Base-by-base conservation (phyloP, 1,139 yeast species). In the Diutina pseudorugosa region DNA sequence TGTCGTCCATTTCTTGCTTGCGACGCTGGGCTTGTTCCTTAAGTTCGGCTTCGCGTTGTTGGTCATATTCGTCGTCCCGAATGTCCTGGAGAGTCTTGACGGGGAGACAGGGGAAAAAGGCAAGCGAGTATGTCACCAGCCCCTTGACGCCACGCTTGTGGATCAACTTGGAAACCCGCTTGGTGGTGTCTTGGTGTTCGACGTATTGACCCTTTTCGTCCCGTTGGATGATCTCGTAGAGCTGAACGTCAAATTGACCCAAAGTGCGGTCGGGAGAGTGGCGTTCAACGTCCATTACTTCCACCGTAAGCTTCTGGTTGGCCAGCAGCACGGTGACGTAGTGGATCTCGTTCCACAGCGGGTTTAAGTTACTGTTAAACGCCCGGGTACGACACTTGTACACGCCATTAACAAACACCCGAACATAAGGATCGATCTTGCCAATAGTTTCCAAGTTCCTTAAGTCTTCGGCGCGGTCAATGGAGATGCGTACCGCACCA, bases 251-350 rank as follows among this genome's bases (percentile, higher is more conserved):
- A 67, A 85, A 84, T 14, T 84, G 77, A 53, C 99, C 98, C 54
- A 93, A 76, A 9, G 95, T 79, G 64, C 97, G 81, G 66, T 94
- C 98, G 47, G 82, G 80, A 21, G 85, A 80, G 54, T 72, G 76
- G 55, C 76, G 75, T 68, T 91, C 95, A 50, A 85, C 86, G 68
- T 91, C 98, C 96, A 93, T 87, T 11, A 82, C 95, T 66, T 93
- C 98, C 53, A 94, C 65, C 2, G 90, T 82, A 58, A 91, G 69
- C 61, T 79, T 83, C 66, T 91, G 98, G 63, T 83, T 83, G 43
- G 90, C 80, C 50, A 90, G 85, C 14, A 94, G 79, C 23, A 93
- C 79, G 7, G 96, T 83, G 44, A 88, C 80, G 66, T 89, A 93
- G 53, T 88, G 74, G 2, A 86, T 75, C 65, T 90, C 93, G 63